A percentile compares a stretch with the other conserved stretches of the same genome.
phyloP scores from a whole-genome alignment of 768 basidiomycete species.

The Psilocybe cyanescens region DNA sequence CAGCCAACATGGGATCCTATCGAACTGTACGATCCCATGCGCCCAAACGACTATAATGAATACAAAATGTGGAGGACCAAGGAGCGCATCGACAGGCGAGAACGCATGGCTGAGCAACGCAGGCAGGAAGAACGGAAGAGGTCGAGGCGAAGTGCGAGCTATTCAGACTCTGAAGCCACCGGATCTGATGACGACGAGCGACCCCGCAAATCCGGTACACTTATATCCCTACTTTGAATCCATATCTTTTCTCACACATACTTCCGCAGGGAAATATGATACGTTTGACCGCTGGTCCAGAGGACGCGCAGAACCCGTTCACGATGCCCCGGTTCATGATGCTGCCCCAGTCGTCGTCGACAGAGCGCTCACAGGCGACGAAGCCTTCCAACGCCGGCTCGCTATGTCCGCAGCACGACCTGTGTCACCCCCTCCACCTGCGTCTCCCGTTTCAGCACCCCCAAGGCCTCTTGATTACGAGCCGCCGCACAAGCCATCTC shows the following conservation, averaged over 20 bases:
- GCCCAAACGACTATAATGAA: conserved; percentile 89
- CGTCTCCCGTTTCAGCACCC: conserved; percentile 18
- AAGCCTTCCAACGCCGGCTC: conserved; percentile 75
- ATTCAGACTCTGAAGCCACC: conserved; percentile 68
- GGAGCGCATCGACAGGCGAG: conserved; percentile 75
- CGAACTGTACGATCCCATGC: conserved; percentile 79
- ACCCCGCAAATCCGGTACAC: conserved; percentile 69
- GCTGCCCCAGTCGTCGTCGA: conserved; percentile 44
- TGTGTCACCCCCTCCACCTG: conserved; percentile 25
- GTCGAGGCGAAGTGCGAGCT: conserved; percentile 55
- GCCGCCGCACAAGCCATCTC: conserved; percentile 8
- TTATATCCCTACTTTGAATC: background rate
- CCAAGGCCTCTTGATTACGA: conserved; percentile 19
- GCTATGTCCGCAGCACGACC: conserved; percentile 55
- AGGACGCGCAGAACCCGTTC: conserved; percentile 43
- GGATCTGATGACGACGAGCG: conserved; percentile 71
- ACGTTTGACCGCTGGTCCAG: conserved; percentile 59
- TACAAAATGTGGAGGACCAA: conserved; percentile 82
- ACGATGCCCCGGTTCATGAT: conserved; percentile 17
- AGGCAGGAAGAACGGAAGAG: conserved; percentile 63
- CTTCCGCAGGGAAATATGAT: conserved; percentile 47
- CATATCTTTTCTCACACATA: conserved; percentile 6
- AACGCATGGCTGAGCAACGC: conserved; percentile 63
- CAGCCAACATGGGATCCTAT: conserved; percentile 73
- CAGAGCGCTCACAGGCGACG: conserved; percentile 68